Conservation (phyloP, 139 green algal genomes). For the Tetradesmus lagerheimii region DNA sequence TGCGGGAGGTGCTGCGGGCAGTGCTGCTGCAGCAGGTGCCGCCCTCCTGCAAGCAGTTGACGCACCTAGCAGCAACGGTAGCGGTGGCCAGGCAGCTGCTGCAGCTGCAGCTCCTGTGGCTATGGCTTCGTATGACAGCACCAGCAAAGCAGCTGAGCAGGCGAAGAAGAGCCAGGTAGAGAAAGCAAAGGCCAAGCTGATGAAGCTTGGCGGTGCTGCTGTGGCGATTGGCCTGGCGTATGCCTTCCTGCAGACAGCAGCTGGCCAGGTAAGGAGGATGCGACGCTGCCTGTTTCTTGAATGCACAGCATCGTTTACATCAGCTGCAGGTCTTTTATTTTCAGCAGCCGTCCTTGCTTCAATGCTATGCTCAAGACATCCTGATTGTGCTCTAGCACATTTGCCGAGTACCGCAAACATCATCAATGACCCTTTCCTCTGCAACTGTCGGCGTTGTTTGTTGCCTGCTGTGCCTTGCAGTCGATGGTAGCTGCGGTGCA, state of each 20-base stretch:
- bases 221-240: conserved; percentile 18
- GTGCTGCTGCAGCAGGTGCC: conserved; percentile 11
- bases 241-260: conserved; percentile 29
- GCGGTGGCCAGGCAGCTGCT: neutral
- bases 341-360: no score
- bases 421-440: no score
- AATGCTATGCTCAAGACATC: no score
- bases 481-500: neutral
- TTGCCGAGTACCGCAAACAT: no score
- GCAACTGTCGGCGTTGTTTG: neutral
- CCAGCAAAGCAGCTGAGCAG: neutral
- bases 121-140: neutral
- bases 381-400: no score
- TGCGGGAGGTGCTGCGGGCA: neutral
- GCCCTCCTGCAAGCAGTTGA: neutral
- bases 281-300: neutral
- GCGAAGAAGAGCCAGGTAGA: conserved; percentile 13
- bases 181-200: neutral
- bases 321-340: no score
- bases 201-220: neutral
- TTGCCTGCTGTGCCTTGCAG: neutral
- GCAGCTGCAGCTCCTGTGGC: neutral
- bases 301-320: no score
- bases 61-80: neutral
- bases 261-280: conserved; percentile 23